Evolutionary conservation across 495 filamentous ascomycete species (phyloP).

Genomic region (Massariosphaeria phaeospora): DNA sequence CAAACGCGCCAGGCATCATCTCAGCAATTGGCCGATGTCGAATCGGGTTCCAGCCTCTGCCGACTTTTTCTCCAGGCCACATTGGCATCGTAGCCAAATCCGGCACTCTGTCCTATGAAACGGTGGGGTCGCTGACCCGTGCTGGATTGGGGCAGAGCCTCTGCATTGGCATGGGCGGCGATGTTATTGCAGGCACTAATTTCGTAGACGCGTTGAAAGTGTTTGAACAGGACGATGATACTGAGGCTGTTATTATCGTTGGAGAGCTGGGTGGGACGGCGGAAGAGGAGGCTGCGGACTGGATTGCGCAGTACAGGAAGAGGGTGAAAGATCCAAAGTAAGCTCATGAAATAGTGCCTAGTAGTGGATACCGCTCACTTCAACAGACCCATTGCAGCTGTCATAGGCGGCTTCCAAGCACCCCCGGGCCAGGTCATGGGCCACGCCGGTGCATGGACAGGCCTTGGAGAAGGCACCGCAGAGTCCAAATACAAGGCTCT

Average conservation of each 20-base stretch:
- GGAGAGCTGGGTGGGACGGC: slow-evolving; percentile 82
- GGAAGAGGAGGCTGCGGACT: slow-evolving; percentile 77
- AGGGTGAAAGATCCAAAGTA: slow-evolving; percentile 63
- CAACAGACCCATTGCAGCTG: slow-evolving; percentile 73
- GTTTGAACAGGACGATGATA: slow-evolving; percentile 69
- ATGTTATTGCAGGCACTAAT: slow-evolving; percentile 75
- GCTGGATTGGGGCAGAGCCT: slow-evolving; percentile 81
- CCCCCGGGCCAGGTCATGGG: slow-evolving; percentile 73
- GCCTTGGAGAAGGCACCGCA: slow-evolving; percentile 61
- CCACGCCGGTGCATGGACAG: slow-evolving; percentile 75
- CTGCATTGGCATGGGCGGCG: slow-evolving; percentile 84
- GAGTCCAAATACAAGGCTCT: slow-evolving; percentile 62
- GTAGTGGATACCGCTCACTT: slow-evolving; percentile 7
- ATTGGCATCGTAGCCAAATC: slow-evolving; percentile 85
- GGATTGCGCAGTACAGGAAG: slow-evolving; percentile 64
- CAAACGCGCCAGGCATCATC: slow-evolving; percentile 86
- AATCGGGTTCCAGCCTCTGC: slow-evolving; percentile 81
- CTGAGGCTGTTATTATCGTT: slow-evolving; percentile 74
- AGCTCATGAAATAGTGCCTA: too few species aligned
- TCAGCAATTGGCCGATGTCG: slow-evolving; percentile 74
- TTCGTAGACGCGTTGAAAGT: slow-evolving; percentile 71
- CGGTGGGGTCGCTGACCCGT: slow-evolving; percentile 75
- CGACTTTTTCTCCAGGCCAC: slow-evolving; percentile 66
- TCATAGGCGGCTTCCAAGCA: slow-evolving; percentile 67
- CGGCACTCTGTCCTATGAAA: slow-evolving; percentile 83